Base-by-base conservation (phyloP, 768 basidiomycete species). In the Exidia glandulosa region DNA sequence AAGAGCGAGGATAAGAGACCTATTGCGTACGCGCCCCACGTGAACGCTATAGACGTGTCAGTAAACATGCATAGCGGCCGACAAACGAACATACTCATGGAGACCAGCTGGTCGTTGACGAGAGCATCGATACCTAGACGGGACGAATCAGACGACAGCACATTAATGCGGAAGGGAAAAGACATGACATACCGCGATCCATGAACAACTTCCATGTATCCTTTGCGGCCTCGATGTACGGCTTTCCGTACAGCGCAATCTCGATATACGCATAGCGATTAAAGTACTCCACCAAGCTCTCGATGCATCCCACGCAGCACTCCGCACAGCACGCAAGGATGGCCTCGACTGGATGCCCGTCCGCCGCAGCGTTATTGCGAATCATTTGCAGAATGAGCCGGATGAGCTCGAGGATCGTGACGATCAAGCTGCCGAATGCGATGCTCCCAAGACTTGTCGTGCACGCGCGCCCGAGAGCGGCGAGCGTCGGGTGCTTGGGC, bases 391-490 rank as follows among this genome's bases (percentile, higher is more conserved):
- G 68, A 47, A 90, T 65, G 66, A 89, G 72, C 55, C 81, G 74
- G 45, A 90, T 60, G 16, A 90, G 68, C 62, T 92, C 90, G 45
- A 93, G 72, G 32, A 92, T 68, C 1, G 91, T 89, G 31, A 93
- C 90, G 60, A 92, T 87, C 65, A 93, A 74, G 14, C 85, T 87
- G 14, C 89, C 89, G 67, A 94, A 91, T 0, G 89, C 88, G 63
- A 92, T 88, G 2, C 87, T 90, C 7, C 89, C 91, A 32, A 94
- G 78, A 0, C 89, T 91, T 30, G 85, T 71, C 0, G 88, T 90
- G 3, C 85, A 87, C 27, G 88, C 87, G 31, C 90, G 81, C 25
- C 79, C 79, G 64, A 93, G 87, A 0, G 88, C 78, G 48, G 84
- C 77, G 2, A 84, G 66, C 7, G 87, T 88, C 1, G 88, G 85